A percentile compares a stretch with the other conserved stretches of the same genome.
These are phyloP conservation scores for Turritis glabra DNA, from an alignment of 345 rosid species.

Conservation along the genomic window DNA sequence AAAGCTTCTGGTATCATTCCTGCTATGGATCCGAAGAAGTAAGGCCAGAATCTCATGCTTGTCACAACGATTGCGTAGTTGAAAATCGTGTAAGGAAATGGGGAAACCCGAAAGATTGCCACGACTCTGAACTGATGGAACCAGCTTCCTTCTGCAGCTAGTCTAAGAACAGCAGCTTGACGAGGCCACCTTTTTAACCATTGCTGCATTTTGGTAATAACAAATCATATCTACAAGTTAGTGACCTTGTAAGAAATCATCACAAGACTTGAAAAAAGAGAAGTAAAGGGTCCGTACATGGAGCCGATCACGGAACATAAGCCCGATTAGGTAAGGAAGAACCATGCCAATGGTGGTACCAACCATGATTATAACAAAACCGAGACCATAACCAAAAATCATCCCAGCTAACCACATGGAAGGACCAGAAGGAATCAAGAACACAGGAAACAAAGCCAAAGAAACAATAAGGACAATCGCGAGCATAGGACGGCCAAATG, in stretches of 20 bases:
- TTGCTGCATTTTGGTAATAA: slow-evolving; percentile 54
- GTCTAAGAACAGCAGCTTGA: slow-evolving; percentile 74
- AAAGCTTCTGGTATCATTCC: slow-evolving; percentile 99
- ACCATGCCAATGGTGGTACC: slow-evolving; percentile 97
- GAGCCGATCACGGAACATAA: slow-evolving; percentile 80
- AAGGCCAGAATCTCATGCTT: slow-evolving; percentile 90
- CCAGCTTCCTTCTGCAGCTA: slow-evolving; percentile 97
- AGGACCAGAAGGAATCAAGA: slow-evolving; percentile 97
- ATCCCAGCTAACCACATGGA: slow-evolving; percentile 99
- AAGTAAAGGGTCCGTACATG: slow-evolving; percentile 55
- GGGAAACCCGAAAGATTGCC: slow-evolving; percentile 87
- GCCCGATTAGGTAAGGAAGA: slow-evolving; percentile 79
- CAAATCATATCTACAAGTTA: background rate
- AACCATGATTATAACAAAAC: slow-evolving; percentile 88
- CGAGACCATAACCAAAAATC: slow-evolving; percentile 94
- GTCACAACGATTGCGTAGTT: slow-evolving; percentile 91
- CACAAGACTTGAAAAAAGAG: background rate
- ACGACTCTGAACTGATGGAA: slow-evolving; percentile 91
- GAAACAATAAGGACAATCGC: slow-evolving; percentile 83
- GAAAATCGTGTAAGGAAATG: slow-evolving; percentile 97
- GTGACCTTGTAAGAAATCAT: background rate
- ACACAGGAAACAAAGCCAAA: slow-evolving; percentile 88
- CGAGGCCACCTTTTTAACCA: slow-evolving; percentile 97
- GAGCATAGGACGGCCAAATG: slow-evolving; percentile 94
- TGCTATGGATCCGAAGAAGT: slow-evolving; percentile 77